Conservation (phyloP, 169 alveolate genomes). For the Cystoisospora suis region DNA sequence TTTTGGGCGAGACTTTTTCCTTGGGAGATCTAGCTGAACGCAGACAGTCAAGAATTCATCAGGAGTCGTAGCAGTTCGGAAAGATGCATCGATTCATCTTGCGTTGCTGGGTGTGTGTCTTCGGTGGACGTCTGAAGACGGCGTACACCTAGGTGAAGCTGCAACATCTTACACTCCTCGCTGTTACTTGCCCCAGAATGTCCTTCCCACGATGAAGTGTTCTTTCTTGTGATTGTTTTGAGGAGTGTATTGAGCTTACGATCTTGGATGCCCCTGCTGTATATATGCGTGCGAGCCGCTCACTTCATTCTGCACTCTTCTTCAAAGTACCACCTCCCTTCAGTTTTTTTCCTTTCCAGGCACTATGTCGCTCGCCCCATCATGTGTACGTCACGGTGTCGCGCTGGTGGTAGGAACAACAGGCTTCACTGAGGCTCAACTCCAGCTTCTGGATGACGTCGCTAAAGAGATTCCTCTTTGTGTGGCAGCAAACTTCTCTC, state of each 20-base stretch:
- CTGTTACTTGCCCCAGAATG: not conserved
- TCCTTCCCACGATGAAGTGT: not conserved
- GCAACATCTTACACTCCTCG: not conserved
- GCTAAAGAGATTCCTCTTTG: not conserved
- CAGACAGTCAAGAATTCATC: too few species aligned
- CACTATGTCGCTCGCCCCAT: not conserved
- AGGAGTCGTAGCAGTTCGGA: too few species aligned
- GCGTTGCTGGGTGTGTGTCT: too few species aligned
- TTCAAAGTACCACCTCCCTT: not conserved
- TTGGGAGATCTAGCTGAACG: too few species aligned
- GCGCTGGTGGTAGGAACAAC: conserved; percentile 32
- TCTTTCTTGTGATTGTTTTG: not conserved
- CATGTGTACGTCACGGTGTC: conserved; percentile 12
- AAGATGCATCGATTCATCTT: too few species aligned
- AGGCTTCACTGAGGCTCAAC: conserved; percentile 5
- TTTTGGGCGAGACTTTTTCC: too few species aligned
- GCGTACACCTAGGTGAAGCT: too few species aligned
- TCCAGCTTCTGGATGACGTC: not conserved
- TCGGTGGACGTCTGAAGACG: too few species aligned
- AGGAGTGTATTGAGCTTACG: not conserved
- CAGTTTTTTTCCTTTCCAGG: not conserved
- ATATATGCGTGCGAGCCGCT: too few species aligned
- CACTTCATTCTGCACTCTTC: not conserved
- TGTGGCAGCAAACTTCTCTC: conserved; percentile 33
- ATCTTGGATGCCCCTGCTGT: not conserved